phyloP scores from a whole-genome alignment of 768 basidiomycete species.

The Termitomyces sp. region DNA sequence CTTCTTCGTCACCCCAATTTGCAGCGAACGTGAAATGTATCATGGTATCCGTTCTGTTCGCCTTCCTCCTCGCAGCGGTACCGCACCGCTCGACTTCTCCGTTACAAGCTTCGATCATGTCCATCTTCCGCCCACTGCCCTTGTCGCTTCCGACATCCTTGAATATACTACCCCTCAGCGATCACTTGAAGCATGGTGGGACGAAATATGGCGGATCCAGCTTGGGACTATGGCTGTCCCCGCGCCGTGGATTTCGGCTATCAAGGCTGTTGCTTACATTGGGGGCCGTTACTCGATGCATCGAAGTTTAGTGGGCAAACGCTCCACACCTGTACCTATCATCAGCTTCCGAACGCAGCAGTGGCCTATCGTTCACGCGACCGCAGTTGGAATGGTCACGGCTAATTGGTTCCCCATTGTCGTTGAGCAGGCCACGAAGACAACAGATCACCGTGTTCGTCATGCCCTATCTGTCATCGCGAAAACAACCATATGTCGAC shows the following conservation, averaged over 20 bases:
- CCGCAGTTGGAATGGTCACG: slow-evolving; percentile 50
- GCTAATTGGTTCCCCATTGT: slow-evolving; percentile 41
- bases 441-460: slow-evolving; percentile 42
- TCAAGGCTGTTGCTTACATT: slow-evolving; percentile 53
- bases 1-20: slow-evolving; percentile 55
- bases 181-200: slow-evolving; percentile 50
- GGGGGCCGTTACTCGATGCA: slow-evolving; percentile 57
- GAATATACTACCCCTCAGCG: slow-evolving; percentile 36
- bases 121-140: slow-evolving; percentile 43
- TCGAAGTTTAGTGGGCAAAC: slow-evolving; percentile 45
- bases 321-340: slow-evolving; percentile 42
- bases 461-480: slow-evolving; percentile 54
- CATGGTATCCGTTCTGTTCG: slow-evolving; percentile 47
- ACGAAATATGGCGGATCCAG: slow-evolving; percentile 52
- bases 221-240: slow-evolving; percentile 51
- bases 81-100: slow-evolving; percentile 52
- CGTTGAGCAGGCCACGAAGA: slow-evolving; percentile 32
- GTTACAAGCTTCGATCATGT: slow-evolving; percentile 56
- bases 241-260: slow-evolving; percentile 46
- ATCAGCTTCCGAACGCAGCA: slow-evolving; percentile 65
- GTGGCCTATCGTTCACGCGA: slow-evolving; percentile 51
- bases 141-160: slow-evolving; percentile 42
- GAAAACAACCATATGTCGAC: slow-evolving; percentile 53
- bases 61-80: slow-evolving; percentile 49
- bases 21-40: slow-evolving; percentile 50